Percentiles rank a stretch among this genome's conserved stretches.
These are phyloP conservation scores for Camellia lanceoleosa DNA, from an alignment of 148 eudicot genomes.

Conservation along the genomic window DNA sequence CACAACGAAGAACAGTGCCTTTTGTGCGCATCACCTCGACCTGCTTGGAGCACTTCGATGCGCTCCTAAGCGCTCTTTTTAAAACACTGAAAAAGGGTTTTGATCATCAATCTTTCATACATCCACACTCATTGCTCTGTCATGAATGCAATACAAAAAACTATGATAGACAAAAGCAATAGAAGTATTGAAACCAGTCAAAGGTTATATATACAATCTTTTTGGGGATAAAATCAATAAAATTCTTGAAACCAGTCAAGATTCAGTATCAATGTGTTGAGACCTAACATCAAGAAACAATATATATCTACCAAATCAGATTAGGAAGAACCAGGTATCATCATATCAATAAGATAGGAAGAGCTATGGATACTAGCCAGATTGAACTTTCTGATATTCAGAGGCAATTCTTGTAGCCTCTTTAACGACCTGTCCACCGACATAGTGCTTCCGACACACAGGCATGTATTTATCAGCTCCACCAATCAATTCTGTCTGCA, in stretches of 20 bases:
- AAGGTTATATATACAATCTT: not conserved
- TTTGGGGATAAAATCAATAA: not conserved
- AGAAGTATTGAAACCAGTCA: not conserved
- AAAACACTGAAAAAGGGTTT: no score
- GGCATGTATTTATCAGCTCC: constrained; percentile 98
- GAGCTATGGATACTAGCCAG: constrained; percentile 25
- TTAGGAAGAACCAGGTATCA: not conserved
- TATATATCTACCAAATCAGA: not conserved
- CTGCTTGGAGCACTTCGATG: no score
- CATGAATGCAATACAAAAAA: no score
- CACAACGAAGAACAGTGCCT: no score
- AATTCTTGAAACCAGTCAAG: not conserved
- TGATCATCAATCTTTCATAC: no score
- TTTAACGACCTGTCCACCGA: constrained; percentile 76
- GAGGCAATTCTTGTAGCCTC: constrained; percentile 62
- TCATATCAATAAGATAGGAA: not conserved
- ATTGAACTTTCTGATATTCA: constrained; percentile 56
- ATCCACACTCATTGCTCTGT: no score
- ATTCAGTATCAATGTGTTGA: not conserved
- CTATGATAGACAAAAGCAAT: not conserved
- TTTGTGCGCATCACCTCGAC: no score
- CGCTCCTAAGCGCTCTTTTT: no score
- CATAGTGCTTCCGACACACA: constrained; percentile 87
- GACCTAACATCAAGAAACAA: constrained; percentile 4
- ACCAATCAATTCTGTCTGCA: constrained; percentile 75